Conservation (phyloP, 345 rosid genomes). For the Citrus maxima region DNA sequence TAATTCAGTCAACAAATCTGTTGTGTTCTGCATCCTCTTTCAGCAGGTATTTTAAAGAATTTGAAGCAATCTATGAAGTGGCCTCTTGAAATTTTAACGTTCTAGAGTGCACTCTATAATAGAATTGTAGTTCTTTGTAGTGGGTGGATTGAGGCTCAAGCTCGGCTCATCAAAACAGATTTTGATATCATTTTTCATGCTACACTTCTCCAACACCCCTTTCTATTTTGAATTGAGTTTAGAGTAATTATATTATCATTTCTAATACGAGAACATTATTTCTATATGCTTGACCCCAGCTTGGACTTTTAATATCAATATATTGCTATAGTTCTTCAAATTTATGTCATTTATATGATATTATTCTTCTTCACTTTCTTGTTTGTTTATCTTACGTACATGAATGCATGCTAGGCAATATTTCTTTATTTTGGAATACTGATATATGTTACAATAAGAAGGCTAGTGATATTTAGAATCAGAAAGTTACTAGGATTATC, state of each 20-base stretch:
- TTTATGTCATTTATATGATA: not conserved
- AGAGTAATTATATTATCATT: not conserved
- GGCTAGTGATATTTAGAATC: too few relatives aligned
- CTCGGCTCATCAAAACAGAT: not conserved
- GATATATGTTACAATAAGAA: too few relatives aligned
- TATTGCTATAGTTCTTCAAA: not conserved
- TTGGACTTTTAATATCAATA: not conserved
- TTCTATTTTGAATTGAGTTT: not conserved
- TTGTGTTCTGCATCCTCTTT: constrained; percentile 1
- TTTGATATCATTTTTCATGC: constrained; percentile 1
- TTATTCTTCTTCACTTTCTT: not conserved
- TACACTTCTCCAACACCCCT: not conserved
- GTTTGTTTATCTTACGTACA: not conserved
- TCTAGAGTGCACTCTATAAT: constrained; percentile 9
- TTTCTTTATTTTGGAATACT: too few relatives aligned
- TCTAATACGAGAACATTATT: not conserved
- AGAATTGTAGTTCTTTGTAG: not conserved
- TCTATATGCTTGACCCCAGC: not conserved
- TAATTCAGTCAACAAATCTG: not conserved
- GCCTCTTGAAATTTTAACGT: not conserved
- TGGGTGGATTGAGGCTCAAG: constrained; percentile 11
- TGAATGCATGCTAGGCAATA: not conserved
- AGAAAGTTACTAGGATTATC: too few relatives aligned
- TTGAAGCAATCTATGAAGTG: constrained; percentile 7
- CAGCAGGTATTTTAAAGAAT: constrained; percentile 9